phyloP scores from a whole-genome alignment of 441 rosid species.

The Bocquillonia castaneifolia region DNA sequence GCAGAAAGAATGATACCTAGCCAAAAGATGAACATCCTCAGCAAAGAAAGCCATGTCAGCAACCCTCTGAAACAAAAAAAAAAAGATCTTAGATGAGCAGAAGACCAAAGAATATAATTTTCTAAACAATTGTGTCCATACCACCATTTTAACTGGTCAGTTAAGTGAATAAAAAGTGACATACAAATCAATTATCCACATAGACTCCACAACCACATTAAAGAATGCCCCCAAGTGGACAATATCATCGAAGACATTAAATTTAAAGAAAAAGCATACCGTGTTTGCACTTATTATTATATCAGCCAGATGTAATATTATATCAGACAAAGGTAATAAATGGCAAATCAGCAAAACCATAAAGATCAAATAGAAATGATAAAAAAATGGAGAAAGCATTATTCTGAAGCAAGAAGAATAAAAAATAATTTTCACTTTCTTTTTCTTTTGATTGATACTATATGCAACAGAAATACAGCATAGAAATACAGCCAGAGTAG shows the following conservation, averaged over 20 bases:
- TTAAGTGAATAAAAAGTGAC: not conserved
- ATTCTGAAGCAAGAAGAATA: not conserved
- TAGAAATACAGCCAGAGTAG: no score
- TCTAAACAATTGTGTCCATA: not conserved
- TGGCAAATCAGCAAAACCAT: not conserved
- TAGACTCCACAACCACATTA: not conserved
- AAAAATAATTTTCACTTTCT: not conserved
- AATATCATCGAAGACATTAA: not conserved
- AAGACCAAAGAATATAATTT: slow-evolving; percentile 1
- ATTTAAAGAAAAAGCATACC: not conserved
- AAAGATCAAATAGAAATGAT: not conserved
- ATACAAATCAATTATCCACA: not conserved
- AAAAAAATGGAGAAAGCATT: not conserved
- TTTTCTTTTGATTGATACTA: not conserved
- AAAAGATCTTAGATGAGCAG: slow-evolving; percentile 6
- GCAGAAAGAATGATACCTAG: slow-evolving; percentile 43
- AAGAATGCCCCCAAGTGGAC: not conserved
- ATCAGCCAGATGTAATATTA: no score
- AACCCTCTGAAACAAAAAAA: slow-evolving; percentile 49
- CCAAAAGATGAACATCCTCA: slow-evolving; percentile 25
- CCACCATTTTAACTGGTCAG: not conserved
- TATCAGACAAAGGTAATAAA: not conserved
- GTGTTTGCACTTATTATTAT: not conserved
- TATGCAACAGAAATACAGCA: no score
- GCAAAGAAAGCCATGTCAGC: slow-evolving; percentile 60